Percentiles rank a stretch among this genome's conserved stretches.
These are phyloP conservation scores for Neurospora sp. DNA, from an alignment of 495 filamentous ascomycete species.

Conservation along the genomic window DNA sequence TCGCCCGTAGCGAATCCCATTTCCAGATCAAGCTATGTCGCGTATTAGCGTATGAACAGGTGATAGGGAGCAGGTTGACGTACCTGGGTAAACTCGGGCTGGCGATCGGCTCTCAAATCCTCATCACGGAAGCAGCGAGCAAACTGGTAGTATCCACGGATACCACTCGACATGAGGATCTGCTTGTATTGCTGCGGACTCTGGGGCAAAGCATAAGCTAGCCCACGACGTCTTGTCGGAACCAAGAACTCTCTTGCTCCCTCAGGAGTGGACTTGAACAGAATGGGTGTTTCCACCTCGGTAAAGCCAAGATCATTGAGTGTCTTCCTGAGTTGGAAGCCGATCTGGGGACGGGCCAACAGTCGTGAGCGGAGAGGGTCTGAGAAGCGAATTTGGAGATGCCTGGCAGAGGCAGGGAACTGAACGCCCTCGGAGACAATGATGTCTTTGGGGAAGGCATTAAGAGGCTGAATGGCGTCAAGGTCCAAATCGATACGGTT, in stretches of 20 bases:
- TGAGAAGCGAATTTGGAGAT: slow-evolving; percentile 76
- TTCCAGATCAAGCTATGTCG: slow-evolving; percentile 71
- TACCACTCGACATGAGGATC: slow-evolving; percentile 86
- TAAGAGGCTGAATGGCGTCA: slow-evolving; percentile 54
- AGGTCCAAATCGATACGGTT: slow-evolving; percentile 30
- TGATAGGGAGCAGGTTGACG: not conserved
- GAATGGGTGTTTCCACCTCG: slow-evolving; percentile 82
- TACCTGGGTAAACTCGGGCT: slow-evolving; percentile 96
- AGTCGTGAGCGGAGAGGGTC: slow-evolving; percentile 48
- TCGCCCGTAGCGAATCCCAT: slow-evolving; percentile 71
- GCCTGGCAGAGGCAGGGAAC: slow-evolving; percentile 63
- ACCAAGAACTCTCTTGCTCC: slow-evolving; percentile 95
- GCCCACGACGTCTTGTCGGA: slow-evolving; percentile 60
- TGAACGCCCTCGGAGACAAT: slow-evolving; percentile 59
- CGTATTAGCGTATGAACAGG: slow-evolving; percentile 4
- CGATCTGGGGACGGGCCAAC: slow-evolving; percentile 44
- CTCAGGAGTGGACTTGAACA: slow-evolving; percentile 97
- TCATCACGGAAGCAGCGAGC: slow-evolving; percentile 94
- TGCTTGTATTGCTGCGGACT: slow-evolving; percentile 99
- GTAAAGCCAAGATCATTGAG: slow-evolving; percentile 48
- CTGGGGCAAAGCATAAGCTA: slow-evolving; percentile 86
- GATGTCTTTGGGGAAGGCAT: slow-evolving; percentile 66
- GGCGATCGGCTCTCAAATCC: slow-evolving; percentile 82
- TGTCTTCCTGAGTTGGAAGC: slow-evolving; percentile 43
- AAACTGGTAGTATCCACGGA: slow-evolving; percentile 79